Conservation (phyloP, 495 filamentous ascomycete species). For the Penicillium bovifimosum region DNA sequence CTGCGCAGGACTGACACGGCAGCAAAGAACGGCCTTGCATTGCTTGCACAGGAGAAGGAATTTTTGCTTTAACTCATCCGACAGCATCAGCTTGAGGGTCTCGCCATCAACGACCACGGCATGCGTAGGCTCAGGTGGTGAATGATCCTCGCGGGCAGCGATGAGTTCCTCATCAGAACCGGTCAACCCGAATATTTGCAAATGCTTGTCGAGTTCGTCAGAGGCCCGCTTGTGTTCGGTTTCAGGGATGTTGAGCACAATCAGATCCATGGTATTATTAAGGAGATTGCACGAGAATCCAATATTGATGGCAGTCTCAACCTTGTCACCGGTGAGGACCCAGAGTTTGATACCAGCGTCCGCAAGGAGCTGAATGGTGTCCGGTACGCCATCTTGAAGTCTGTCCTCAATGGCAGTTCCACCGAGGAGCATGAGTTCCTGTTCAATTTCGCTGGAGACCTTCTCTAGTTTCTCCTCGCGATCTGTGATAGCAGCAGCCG, state of each 20-base stretch:
- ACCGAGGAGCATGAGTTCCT: conserved; percentile 81
- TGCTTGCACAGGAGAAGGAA: conserved; percentile 96
- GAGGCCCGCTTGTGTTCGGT: conserved; percentile 60
- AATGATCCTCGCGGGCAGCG: conserved; percentile 72
- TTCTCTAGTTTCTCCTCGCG: conserved; percentile 93
- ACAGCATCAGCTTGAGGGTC: conserved; percentile 81
- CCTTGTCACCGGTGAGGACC: conserved; percentile 98
- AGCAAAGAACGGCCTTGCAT: conserved; percentile 95
- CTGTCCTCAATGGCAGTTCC: conserved; percentile 98
- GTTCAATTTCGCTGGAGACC: conserved; percentile 85
- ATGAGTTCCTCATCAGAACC: conserved; percentile 85
- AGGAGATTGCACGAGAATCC: conserved; percentile 98
- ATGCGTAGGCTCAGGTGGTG: conserved; percentile 80
- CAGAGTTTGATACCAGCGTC: conserved; percentile 98
- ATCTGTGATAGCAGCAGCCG: conserved; percentile 74
- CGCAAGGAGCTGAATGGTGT: conserved; percentile 88
- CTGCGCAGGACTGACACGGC: conserved; percentile 92
- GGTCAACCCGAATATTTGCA: conserved; percentile 69
- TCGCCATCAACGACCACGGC: conserved; percentile 98
- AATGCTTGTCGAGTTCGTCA: conserved; percentile 64
- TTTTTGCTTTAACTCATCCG: conserved; percentile 76
- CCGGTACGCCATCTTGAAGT: conserved; percentile 94
- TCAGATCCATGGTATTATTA: conserved; percentile 95
- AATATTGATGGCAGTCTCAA: conserved; percentile 99
- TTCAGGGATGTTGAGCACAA: conserved; percentile 81